Conservation (phyloP, 495 filamentous ascomycete species). For the Echria macrotheca region DNA sequence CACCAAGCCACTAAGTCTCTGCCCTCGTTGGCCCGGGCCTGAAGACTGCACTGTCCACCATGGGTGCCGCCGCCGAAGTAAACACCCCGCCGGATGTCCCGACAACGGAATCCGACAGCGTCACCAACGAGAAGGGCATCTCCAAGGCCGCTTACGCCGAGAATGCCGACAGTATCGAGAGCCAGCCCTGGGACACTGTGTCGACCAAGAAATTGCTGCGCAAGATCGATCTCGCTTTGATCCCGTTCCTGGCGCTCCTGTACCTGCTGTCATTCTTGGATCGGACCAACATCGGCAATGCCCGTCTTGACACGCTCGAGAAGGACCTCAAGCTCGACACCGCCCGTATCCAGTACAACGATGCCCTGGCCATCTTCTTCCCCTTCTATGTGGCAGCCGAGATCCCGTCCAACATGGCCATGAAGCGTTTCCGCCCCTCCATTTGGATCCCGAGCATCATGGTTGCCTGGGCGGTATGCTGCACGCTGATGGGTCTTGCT, state of each 20-base stretch:
- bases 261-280: constrained; percentile 71
- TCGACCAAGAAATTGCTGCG: constrained; percentile 40
- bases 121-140: constrained; percentile 25
- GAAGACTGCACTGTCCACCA: too few relatives aligned
- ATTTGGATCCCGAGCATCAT: constrained; percentile 55
- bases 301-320: constrained; percentile 64
- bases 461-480: constrained; percentile 52
- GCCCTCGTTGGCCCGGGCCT: too few relatives aligned
- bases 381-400: constrained; percentile 76
- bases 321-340: constrained; percentile 53
- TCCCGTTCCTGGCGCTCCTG: constrained; percentile 50
- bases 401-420: constrained; percentile 66
- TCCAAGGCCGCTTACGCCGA: constrained; percentile 14
- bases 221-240: constrained; percentile 45
- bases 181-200: constrained; percentile 21
- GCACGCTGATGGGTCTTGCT: constrained; percentile 66
- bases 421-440: constrained; percentile 59
- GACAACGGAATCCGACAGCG: constrained; percentile 26
- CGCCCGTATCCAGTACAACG: constrained; percentile 58
- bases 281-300: constrained; percentile 74
- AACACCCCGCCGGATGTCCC: constrained; percentile 19
- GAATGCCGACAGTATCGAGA: constrained; percentile 16
- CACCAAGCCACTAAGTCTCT: too few relatives aligned
- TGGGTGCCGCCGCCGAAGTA: constrained; percentile 25
- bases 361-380: constrained; percentile 74